Conservation (phyloP, 495 filamentous ascomycete genomes). For the Aspergillus sparsus region DNA sequence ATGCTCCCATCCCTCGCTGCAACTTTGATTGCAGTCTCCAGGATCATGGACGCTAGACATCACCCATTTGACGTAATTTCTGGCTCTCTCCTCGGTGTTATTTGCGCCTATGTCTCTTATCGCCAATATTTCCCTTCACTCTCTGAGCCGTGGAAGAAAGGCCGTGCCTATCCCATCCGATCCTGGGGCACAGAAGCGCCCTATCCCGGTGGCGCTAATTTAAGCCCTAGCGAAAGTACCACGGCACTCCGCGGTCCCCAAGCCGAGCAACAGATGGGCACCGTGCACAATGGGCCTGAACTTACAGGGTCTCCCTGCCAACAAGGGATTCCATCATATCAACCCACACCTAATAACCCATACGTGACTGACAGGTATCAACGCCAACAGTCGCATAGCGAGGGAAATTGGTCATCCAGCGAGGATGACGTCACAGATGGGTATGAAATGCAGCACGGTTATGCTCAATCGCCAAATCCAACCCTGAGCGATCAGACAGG, state of each 20-base stretch:
- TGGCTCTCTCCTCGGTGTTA: slow-evolving; percentile 65
- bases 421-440: slow-evolving; percentile 43
- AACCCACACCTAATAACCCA: slow-evolving; percentile 22
- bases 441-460: slow-evolving; percentile 47
- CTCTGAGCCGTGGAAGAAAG: slow-evolving; percentile 57
- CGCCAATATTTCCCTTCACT: slow-evolving; percentile 61
- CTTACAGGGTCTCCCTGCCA: slow-evolving; percentile 2
- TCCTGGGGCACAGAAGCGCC: slow-evolving; percentile 52
- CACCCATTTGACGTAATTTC: slow-evolving; percentile 89
- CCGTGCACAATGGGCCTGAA: slow-evolving; percentile 14
- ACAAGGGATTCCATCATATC: slow-evolving; percentile 18
- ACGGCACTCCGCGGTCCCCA: slow-evolving; percentile 37
- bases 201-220: slow-evolving; percentile 7
- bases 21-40: slow-evolving; percentile 54
- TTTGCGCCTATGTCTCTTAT: slow-evolving; percentile 51
- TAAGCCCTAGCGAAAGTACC: slow-evolving; percentile 28
- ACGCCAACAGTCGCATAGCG: slow-evolving; percentile 32
- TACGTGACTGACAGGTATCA: slow-evolving; percentile 31
- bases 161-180: slow-evolving; percentile 62
- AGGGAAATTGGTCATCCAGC: slow-evolving; percentile 45
- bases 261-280: slow-evolving; percentile 35
- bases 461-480: slow-evolving; percentile 32
- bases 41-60: slow-evolving; percentile 79
- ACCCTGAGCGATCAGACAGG: slow-evolving; percentile 18
- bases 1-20: slow-evolving; percentile 60